Base-by-base conservation (phyloP, 495 filamentous ascomycete genomes). In the Pseudomonodictys pantanalensis region DNA sequence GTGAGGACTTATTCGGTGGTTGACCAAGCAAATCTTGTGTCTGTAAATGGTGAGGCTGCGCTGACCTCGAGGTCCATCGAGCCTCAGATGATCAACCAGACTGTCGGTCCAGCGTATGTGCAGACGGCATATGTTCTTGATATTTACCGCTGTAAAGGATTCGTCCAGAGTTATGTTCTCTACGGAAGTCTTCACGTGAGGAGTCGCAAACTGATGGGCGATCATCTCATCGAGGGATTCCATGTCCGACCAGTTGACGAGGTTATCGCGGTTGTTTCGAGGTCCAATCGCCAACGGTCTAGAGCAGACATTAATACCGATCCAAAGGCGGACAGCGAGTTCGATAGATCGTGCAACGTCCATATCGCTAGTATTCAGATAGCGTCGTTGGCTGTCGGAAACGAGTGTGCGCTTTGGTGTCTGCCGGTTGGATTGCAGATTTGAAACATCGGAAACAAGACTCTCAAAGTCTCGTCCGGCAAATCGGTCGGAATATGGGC, bases 81-180 rank as follows among this genome's bases (percentile, higher is more conserved):
- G 24, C 12, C 25, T 53, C 9, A 50, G 22, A 26, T 50, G 47
- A 17, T 50, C 47, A 11, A 38, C 22, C 7, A 50, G n/a, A 17
- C 18, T 50, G 22, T 50, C 47, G 24, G 47, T 50, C 47, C 47
- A 50, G 2, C 47, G 28, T 30, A 50, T 50, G 24, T 50, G 47
- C 5, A 50, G 32, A 15, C 47, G 47, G 25, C 47, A 50, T 50
- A 33, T 50, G 24, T 29, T 50, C 47, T 30, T 50, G 15, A 50
- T 17, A 18, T 33, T 50, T 18, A 28, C 28, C 29, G 47, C 47
- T 12, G 47, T 50, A 17, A 50, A 30, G 23, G 47, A 50, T 12
- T 32, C 47, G 47, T 50, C 47, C 8, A 50, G 15, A 8, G 47
- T 17, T 8, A 50, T 24, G 12, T 50, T 28, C 4, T 7, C 8